Evolutionary conservation across 306 rosid genomes (phyloP).

Genomic region (Cucumis cinereus): DNA sequence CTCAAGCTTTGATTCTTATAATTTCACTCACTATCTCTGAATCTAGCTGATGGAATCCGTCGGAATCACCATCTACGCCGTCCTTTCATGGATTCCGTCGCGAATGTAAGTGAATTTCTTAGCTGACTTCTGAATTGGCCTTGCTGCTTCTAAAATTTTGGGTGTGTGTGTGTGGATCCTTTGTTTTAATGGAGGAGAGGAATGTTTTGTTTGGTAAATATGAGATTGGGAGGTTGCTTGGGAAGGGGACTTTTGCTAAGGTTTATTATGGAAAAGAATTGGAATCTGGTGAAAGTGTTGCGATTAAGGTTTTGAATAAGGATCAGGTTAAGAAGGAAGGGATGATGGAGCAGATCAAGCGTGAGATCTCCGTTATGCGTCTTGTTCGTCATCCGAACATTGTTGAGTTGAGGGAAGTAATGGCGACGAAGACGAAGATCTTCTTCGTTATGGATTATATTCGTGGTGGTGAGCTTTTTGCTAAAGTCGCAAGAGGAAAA

Average conservation of each 20-base stretch:
- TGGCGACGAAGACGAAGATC: slow-evolving; percentile 72
- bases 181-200: slow-evolving; percentile 33
- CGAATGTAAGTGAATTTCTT: not conserved
- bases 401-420: slow-evolving; percentile 55
- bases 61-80: slow-evolving; percentile 11
- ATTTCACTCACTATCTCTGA: not conserved
- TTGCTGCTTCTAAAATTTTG: not conserved
- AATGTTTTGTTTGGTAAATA: slow-evolving; percentile 39
- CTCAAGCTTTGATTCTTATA: not conserved
- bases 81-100: slow-evolving; percentile 26
- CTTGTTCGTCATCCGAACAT: slow-evolving; percentile 63
- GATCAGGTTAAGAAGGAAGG: slow-evolving; percentile 52
- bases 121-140: not conserved
- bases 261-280: slow-evolving; percentile 48
- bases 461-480: slow-evolving; percentile 72
- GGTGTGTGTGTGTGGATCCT: not conserved
- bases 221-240: slow-evolving; percentile 55
- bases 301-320: slow-evolving; percentile 53
- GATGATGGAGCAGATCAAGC: slow-evolving; percentile 71
- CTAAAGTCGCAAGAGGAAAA: slow-evolving; percentile 49
- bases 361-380: slow-evolving; percentile 59
- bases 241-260: slow-evolving; percentile 74
- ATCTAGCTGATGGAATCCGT: slow-evolving; percentile 12
- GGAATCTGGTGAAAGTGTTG: slow-evolving; percentile 48
- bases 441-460: slow-evolving; percentile 69